Evolutionary conservation across 1,284 basidiomycete species (phyloP).

Genomic region (Apiotrichum montevideense): DNA sequence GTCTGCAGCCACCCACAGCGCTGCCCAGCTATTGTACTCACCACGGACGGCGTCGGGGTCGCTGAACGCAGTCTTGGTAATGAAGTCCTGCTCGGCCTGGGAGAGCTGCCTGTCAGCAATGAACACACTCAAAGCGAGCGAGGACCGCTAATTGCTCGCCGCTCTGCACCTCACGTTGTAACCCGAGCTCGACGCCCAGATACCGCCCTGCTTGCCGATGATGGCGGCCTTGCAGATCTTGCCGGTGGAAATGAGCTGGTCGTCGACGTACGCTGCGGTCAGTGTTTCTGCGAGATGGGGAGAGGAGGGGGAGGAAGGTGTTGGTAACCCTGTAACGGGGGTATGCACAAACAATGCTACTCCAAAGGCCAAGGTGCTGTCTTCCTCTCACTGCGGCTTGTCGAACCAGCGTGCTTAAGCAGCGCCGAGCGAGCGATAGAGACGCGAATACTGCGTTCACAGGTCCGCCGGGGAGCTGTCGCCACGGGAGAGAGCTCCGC

Average conservation of each 20-base stretch:
- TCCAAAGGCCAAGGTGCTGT: too few species aligned
- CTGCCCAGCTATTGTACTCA: conserved; percentile 17
- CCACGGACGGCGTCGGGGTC: conserved; percentile 51
- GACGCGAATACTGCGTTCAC: too few species aligned
- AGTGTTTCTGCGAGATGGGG: background rate
- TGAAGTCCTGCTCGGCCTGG: conserved; percentile 65
- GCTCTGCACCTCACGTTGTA: conserved; percentile 57
- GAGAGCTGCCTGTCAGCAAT: conserved; percentile 56
- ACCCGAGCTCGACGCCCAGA: conserved; percentile 73
- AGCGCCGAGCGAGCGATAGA: too few species aligned
- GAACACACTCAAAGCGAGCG: background rate
- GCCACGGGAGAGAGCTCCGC: too few species aligned
- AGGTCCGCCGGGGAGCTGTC: too few species aligned
- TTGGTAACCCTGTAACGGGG: background rate
- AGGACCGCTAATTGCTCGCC: too few species aligned
- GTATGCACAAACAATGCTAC: too few species aligned
- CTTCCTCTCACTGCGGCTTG: too few species aligned
- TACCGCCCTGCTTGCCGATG: conserved; percentile 73
- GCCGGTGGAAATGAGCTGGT: conserved; percentile 70
- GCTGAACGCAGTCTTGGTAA: conserved; percentile 55
- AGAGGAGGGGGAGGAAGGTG: background rate
- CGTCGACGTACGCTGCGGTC: conserved; percentile 72
- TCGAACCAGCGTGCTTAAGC: too few species aligned
- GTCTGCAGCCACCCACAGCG: too few species aligned
- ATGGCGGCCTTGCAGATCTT: conserved; percentile 77